These are phyloP conservation scores for Nicotiana attenuata DNA, from an alignment of 257 asterid genomes.

Conservation along the genomic window DNA sequence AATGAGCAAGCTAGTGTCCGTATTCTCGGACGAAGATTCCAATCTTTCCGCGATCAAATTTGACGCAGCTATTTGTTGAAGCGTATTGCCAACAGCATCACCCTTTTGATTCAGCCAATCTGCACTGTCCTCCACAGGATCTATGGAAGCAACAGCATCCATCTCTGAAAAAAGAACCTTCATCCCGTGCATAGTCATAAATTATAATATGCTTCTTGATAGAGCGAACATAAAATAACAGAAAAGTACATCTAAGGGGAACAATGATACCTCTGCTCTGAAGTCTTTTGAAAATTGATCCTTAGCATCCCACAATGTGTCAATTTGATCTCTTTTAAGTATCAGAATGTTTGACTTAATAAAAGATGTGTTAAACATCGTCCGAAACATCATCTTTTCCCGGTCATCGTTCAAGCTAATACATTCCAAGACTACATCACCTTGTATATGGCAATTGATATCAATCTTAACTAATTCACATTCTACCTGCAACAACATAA, in stretches of 20 bases:
- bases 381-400: conserved; percentile 58
- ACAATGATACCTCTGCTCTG: conserved; percentile 55
- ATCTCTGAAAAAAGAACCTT: conserved; percentile 62
- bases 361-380: conserved; percentile 69
- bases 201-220: not conserved
- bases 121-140: conserved; percentile 30
- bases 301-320: conserved; percentile 42
- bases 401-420: conserved; percentile 35
- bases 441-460: conserved; percentile 60
- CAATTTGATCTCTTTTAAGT: conserved; percentile 51
- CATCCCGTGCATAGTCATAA: not conserved
- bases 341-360: conserved; percentile 47
- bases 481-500: conserved; percentile 51
- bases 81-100: conserved; percentile 26
- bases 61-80: conserved; percentile 25
- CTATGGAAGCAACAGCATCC: conserved; percentile 38
- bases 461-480: conserved; percentile 52
- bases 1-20: conserved; percentile 5
- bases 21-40: conserved; percentile 17
- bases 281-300: conserved; percentile 51
- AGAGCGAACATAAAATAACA: not conserved
- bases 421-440: conserved; percentile 77
- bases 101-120: conserved; percentile 32
- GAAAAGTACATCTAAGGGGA: conserved; percentile 5
- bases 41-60: conserved; percentile 29